Evolutionary conservation across 768 basidiomycete species (phyloP).

Genomic region (Lactarius hatsudake): DNA sequence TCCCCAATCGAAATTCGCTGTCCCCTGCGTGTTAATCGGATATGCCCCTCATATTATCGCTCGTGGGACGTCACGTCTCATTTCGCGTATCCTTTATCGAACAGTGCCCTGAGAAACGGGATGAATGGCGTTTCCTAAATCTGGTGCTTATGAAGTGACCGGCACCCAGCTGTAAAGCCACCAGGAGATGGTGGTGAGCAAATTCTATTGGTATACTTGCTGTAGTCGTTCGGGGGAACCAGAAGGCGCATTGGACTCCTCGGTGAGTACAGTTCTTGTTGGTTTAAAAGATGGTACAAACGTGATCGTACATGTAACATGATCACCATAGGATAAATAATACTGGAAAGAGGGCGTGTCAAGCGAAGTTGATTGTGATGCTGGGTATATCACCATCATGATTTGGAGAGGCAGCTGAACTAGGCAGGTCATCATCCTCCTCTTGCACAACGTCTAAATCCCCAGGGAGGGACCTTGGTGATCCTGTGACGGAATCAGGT

Average conservation of each 20-base stretch:
- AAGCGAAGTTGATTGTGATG: neutral
- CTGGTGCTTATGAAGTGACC: no score
- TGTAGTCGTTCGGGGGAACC: neutral
- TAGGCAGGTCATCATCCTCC: neutral
- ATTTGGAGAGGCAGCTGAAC: neutral
- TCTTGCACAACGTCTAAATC: neutral
- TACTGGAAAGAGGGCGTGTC: neutral
- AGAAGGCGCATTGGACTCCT: neutral
- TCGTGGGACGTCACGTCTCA: no score
- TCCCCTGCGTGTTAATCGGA: no score
- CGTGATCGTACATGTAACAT: neutral
- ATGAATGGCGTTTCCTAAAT: no score
- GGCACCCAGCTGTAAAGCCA: no score
- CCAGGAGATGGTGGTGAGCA: no score
- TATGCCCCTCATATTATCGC: no score
- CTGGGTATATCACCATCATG: neutral
- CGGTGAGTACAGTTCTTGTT: neutral
- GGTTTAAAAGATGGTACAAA: neutral
- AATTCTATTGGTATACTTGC: no score
- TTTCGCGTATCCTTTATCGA: no score
- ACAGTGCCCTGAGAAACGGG: no score
- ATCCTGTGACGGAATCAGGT: neutral
- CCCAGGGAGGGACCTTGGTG: neutral
- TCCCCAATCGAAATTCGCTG: no score
- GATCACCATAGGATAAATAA: neutral